Evolutionary conservation across 2,329 filamentous ascomycete species (phyloP).

Genomic region (Fusarium siculi): DNA sequence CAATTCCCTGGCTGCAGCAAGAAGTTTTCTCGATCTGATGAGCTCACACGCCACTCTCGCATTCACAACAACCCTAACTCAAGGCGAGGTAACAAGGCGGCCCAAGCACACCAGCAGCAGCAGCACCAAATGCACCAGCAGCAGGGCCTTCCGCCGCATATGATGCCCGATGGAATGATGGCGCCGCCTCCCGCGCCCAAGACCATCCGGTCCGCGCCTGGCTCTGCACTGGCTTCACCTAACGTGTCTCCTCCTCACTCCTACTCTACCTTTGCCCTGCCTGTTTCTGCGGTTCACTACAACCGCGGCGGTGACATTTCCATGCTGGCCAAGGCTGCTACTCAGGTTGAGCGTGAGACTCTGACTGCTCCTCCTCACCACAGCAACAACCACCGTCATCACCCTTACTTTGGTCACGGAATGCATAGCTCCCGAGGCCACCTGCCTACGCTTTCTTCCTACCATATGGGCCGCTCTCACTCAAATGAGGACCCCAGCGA

Average conservation of each 20-base stretch:
- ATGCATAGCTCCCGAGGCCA: constrained; percentile 66
- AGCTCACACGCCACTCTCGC: constrained; percentile 94
- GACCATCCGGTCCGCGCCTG: constrained; percentile 87
- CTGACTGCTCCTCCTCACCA: constrained; percentile 54
- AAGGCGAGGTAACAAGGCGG: constrained; percentile 84
- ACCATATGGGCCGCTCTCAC: constrained; percentile 92
- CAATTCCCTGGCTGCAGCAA: constrained; percentile 96
- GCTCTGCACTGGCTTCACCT: constrained; percentile 87
- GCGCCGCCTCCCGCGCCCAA: constrained; percentile 78
- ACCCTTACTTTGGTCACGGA: constrained; percentile 64
- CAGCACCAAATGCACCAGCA: constrained; percentile 52
- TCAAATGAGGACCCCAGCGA: constrained; percentile 82
- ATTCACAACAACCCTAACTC: constrained; percentile 99
- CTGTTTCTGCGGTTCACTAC: constrained; percentile 62
- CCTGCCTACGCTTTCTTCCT: constrained; percentile 82
- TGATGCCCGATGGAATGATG: constrained; percentile 75
- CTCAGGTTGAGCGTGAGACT: constrained; percentile 70
- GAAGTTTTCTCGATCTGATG: constrained; percentile 95
- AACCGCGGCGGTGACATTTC: constrained; percentile 65
- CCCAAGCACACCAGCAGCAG: constrained; percentile 56
- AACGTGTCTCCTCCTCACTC: constrained; percentile 96
- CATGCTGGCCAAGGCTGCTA: constrained; percentile 69
- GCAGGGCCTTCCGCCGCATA: constrained; percentile 54
- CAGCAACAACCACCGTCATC: constrained; percentile 59
- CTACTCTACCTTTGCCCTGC: constrained; percentile 75